Evolutionary conservation across 371 early-diverging fungal species (phyloP).

Genomic region (Encephalitozoon romaleae): DNA sequence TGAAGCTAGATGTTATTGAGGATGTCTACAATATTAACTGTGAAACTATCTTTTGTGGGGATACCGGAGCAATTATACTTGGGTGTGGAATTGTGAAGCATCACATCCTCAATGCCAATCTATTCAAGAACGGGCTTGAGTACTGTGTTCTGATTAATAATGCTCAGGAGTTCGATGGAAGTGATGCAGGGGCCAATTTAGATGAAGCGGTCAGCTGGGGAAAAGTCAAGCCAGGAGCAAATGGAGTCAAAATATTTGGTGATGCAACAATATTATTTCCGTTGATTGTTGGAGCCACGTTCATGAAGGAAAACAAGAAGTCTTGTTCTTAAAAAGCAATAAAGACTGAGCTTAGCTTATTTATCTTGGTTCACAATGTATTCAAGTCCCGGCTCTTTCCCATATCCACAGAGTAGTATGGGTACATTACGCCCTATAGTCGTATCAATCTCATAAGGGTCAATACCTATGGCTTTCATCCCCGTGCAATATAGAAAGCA

Average conservation of each 20-base stretch:
- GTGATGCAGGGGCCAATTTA: slow-evolving; percentile 93
- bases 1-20: slow-evolving; percentile 82
- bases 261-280: slow-evolving; percentile 86
- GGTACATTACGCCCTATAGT: background rate
- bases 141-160: slow-evolving; percentile 94
- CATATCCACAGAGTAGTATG: background rate
- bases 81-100: slow-evolving; percentile 98
- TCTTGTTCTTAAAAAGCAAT: background rate
- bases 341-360: background rate
- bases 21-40: slow-evolving; percentile 87
- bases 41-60: slow-evolving; percentile 78
- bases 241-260: slow-evolving; percentile 79
- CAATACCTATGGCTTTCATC: background rate
- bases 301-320: slow-evolving; percentile 9
- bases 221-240: slow-evolving; percentile 77
- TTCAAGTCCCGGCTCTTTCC: background rate
- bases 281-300: slow-evolving; percentile 49
- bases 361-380: background rate
- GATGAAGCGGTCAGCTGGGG: slow-evolving; percentile 99
- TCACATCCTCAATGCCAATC: slow-evolving; percentile 96
- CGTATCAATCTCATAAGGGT: background rate
- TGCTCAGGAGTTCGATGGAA: slow-evolving; percentile 94
- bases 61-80: slow-evolving; percentile 88
- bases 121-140: slow-evolving; percentile 92
- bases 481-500: slow-evolving; percentile 60